A percentile compares a stretch with the other conserved stretches of the same genome.
Conservation (phyloP, 345 rosid species). For the Schrenkiella parvula region DNA sequence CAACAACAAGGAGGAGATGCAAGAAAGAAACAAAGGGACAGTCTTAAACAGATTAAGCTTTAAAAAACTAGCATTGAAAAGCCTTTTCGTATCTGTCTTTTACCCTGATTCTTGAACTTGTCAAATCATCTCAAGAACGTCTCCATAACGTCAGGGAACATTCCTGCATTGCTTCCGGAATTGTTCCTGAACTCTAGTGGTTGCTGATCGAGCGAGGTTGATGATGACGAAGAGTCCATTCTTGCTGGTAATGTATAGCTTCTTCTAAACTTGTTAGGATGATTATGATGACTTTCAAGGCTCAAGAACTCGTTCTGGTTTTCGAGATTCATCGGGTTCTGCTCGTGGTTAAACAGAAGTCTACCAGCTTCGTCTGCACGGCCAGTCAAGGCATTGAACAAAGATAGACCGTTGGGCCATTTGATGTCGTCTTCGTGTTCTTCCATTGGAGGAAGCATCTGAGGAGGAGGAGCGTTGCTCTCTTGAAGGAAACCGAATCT, state of each 20-base stretch:
- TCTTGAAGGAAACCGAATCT: constrained; percentile 49
- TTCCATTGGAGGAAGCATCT: constrained; percentile 72
- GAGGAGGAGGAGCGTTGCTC: constrained; percentile 61
- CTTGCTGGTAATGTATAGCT: constrained; percentile 71
- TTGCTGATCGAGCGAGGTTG: constrained; percentile 57
- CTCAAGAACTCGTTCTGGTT: constrained; percentile 65
- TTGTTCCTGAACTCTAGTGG: constrained; percentile 51
- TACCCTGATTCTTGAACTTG: not conserved
- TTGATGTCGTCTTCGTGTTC: constrained; percentile 79
- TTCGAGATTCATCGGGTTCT: constrained; percentile 26
- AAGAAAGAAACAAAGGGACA: constrained; percentile 9
- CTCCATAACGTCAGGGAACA: constrained; percentile 74
- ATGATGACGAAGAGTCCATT: constrained; percentile 66
- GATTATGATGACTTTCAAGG: constrained; percentile 57
- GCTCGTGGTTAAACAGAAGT: constrained; percentile 65
- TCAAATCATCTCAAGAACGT: constrained; percentile 66
- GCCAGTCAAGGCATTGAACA: constrained; percentile 82
- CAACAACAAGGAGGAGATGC: not conserved
- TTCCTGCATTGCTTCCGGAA: constrained; percentile 41
- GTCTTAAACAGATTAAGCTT: constrained; percentile 16
- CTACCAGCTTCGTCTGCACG: constrained; percentile 54
- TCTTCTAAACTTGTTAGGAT: constrained; percentile 63
- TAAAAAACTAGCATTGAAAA: constrained; percentile 3
- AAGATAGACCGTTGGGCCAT: constrained; percentile 83
- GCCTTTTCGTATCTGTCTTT: not conserved